Evolutionary conservation across 2,329 filamentous ascomycete genomes (phyloP).

Genomic region (Curvularia verruculosa): DNA sequence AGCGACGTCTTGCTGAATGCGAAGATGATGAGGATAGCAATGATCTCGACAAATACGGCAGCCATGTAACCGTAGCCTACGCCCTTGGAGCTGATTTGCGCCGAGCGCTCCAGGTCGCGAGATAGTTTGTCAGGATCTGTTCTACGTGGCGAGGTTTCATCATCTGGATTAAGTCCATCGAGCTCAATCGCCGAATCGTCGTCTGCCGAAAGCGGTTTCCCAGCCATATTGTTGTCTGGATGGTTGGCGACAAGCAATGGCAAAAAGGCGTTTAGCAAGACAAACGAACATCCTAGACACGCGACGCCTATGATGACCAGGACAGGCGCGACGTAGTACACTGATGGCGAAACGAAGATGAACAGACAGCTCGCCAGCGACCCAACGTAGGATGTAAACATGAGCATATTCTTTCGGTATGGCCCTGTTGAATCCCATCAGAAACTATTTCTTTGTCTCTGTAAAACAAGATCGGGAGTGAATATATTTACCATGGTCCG

Average conservation of each 20-base stretch:
- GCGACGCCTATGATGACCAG: slow-evolving; percentile 87
- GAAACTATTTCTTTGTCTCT: not conserved
- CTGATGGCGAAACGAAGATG: slow-evolving; percentile 71
- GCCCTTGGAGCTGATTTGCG: slow-evolving; percentile 83
- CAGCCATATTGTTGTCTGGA: slow-evolving; percentile 52
- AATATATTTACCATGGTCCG: slow-evolving; percentile 77
- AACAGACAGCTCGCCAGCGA: slow-evolving; percentile 81
- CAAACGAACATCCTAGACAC: slow-evolving; percentile 91
- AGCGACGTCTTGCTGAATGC: slow-evolving; percentile 48
- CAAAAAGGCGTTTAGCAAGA: slow-evolving; percentile 91
- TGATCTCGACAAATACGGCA: slow-evolving; percentile 77
- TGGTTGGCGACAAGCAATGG: slow-evolving; percentile 86
- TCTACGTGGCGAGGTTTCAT: slow-evolving; percentile 4
- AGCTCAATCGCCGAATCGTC: slow-evolving; percentile 35
- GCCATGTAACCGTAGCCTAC: slow-evolving; percentile 90
- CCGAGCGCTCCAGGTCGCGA: slow-evolving; percentile 77
- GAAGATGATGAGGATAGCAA: slow-evolving; percentile 76
- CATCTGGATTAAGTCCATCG: slow-evolving; percentile 31
- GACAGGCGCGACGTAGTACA: slow-evolving; percentile 80
- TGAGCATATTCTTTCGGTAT: slow-evolving; percentile 83
- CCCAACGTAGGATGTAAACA: slow-evolving; percentile 79
- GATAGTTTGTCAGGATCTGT: slow-evolving; percentile 48
- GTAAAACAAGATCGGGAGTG: not conserved
- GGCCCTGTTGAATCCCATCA: slow-evolving; percentile 35
- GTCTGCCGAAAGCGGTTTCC: slow-evolving; percentile 17